phyloP scores from a whole-genome alignment of 805 yeast species.

The Candida krabiensis region DNA sequence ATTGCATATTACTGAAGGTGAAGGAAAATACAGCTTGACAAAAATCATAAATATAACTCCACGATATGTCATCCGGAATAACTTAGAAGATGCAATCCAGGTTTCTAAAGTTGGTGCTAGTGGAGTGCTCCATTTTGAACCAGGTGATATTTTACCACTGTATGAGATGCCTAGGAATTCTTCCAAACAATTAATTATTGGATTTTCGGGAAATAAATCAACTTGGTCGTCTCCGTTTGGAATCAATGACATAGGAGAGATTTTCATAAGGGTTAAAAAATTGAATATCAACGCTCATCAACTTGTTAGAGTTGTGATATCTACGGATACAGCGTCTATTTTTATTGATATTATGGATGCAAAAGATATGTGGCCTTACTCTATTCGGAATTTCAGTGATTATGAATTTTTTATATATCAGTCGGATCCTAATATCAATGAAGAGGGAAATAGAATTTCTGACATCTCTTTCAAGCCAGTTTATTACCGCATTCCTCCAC shows the following conservation, averaged over 20 bases:
- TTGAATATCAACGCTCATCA: slow-evolving; percentile 61
- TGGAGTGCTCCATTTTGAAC: slow-evolving; percentile 42
- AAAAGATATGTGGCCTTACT: slow-evolving; percentile 84
- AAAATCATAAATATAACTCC: slow-evolving; percentile 83
- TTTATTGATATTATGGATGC: slow-evolving; percentile 76
- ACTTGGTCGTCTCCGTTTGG: slow-evolving; percentile 89
- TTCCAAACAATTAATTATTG: slow-evolving; percentile 60
- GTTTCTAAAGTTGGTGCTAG: slow-evolving; percentile 70
- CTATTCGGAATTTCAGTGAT: slow-evolving; percentile 86
- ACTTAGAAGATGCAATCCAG: slow-evolving; percentile 52
- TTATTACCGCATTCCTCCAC: slow-evolving; percentile 78
- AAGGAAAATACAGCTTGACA: slow-evolving; percentile 74
- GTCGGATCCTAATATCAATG: slow-evolving; percentile 68
- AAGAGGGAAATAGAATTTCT: slow-evolving; percentile 59
- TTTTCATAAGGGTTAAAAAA: slow-evolving; percentile 67
- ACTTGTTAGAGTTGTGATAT: slow-evolving; percentile 68
- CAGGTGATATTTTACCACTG: slow-evolving; percentile 54
- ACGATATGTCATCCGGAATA: slow-evolving; percentile 72
- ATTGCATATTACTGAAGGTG: slow-evolving; percentile 73
- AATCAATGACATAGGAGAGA: slow-evolving; percentile 80
- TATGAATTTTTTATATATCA: slow-evolving; percentile 86
- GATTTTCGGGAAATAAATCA: slow-evolving; percentile 55
- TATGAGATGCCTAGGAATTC: slow-evolving; percentile 59
- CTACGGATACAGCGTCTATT: slow-evolving; percentile 79
- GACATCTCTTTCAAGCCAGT: slow-evolving; percentile 71